These are phyloP conservation scores for Trichoderma brevicompactum DNA, from an alignment of 2,329 filamentous ascomycete species.

Conservation along the genomic window DNA sequence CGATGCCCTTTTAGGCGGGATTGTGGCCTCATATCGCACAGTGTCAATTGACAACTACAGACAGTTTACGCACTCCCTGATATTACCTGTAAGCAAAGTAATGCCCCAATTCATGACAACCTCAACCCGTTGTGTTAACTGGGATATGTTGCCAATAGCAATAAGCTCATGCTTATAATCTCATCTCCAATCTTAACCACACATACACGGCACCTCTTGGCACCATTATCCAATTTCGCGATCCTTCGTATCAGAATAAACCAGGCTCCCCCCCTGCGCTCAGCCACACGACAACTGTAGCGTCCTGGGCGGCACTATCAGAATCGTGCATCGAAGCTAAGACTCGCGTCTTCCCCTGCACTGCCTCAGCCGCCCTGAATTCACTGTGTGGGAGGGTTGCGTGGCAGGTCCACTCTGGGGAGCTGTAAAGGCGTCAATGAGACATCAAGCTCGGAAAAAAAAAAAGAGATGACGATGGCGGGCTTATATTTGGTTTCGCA, in stretches of 20 bases:
- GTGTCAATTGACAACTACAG: neutral
- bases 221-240: neutral
- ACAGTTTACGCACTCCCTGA: neutral
- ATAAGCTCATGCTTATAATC: neutral
- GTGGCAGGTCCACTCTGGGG: slow-evolving; percentile 2
- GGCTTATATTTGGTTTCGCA: too few species aligned
- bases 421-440: neutral
- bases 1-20: neutral
- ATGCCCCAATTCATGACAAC: too few species aligned
- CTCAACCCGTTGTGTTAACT: too few species aligned
- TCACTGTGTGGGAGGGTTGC: slow-evolving; percentile 3
- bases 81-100: too few species aligned
- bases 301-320: slow-evolving; percentile 4
- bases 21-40: neutral
- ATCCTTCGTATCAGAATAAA: neutral
- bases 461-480: neutral
- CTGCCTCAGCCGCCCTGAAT: slow-evolving; percentile 10
- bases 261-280: neutral
- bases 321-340: slow-evolving; percentile 14
- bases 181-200: neutral
- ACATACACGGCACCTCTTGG: neutral
- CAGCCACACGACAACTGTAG: slow-evolving; percentile 7
- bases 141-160: neutral
- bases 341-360: slow-evolving; percentile 11
- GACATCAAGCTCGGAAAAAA: neutral